Conservation (phyloP, 2,329 filamentous ascomycete species). For the Aspergillus puulaauensis region DNA sequence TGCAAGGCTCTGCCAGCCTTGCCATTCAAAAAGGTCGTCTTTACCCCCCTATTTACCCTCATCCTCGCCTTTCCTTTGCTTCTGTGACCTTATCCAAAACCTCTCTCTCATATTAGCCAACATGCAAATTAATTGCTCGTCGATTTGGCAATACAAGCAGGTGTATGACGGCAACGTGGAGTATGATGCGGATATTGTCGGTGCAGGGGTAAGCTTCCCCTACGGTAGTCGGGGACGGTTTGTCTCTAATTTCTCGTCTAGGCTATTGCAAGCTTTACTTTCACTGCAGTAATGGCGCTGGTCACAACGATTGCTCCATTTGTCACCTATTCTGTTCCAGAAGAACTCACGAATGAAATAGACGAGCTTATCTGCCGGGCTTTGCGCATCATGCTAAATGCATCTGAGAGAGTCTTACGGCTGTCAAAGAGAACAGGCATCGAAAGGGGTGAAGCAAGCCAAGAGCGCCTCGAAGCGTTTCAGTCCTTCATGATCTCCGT, state of each 20-base stretch:
- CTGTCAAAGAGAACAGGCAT: neutral
- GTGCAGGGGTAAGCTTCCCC: neutral
- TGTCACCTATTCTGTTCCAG: neutral
- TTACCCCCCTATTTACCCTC: too few species aligned
- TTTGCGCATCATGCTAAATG: neutral
- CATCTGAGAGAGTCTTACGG: too few species aligned
- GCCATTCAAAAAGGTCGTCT: too few species aligned
- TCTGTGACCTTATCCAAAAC: too few species aligned
- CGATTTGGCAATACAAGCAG: neutral
- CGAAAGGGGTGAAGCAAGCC: neutral
- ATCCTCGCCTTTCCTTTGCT: too few species aligned
- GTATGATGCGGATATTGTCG: constrained; percentile 3
- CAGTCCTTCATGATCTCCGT: neutral
- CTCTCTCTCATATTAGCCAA: too few species aligned
- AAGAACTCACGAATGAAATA: neutral
- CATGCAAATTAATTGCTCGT: neutral
- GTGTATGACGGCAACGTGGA: neutral
- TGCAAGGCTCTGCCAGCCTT: too few species aligned
- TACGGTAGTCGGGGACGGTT: too few species aligned
- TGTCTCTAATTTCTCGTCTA: neutral
- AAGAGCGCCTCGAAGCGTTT: neutral
- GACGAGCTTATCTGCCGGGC: neutral
- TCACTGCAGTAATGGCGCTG: neutral
- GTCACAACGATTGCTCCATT: neutral
- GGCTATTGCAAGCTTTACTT: neutral